These are phyloP conservation scores for Crassisporium funariophilum DNA, from an alignment of 768 basidiomycete genomes.

Conservation along the genomic window DNA sequence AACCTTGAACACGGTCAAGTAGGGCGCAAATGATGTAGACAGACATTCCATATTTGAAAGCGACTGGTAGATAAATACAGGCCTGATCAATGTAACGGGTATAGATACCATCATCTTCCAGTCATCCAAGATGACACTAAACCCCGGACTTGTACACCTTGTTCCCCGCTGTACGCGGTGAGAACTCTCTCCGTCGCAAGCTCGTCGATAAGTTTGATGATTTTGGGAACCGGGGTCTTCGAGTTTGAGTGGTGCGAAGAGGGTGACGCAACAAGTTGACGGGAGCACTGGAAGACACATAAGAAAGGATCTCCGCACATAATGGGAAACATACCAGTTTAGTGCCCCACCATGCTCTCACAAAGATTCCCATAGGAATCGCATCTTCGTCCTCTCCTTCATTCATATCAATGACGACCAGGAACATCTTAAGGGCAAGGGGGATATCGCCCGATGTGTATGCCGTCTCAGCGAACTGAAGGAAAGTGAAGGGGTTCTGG, in stretches of 20 bases:
- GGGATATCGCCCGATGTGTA: slow-evolving; percentile 78
- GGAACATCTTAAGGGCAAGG: slow-evolving; percentile 77
- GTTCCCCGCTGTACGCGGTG: slow-evolving; percentile 57
- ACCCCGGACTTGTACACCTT: slow-evolving; percentile 42
- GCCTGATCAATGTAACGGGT: too few species aligned
- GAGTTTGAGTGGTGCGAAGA: slow-evolving; percentile 51
- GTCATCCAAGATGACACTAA: slow-evolving; percentile 50
- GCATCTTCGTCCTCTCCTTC: slow-evolving; percentile 52
- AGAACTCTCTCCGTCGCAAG: slow-evolving; percentile 73
- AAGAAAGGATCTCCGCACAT: background rate
- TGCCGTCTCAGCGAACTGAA: slow-evolving; percentile 88
- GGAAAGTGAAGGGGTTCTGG: slow-evolving; percentile 81
- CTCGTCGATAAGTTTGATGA: slow-evolving; percentile 62
- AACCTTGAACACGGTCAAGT: background rate
- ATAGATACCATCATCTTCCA: slow-evolving; percentile 14
- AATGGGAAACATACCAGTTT: slow-evolving; percentile 60
- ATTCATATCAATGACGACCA: slow-evolving; percentile 78
- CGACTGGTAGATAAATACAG: too few species aligned
- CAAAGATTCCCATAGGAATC: slow-evolving; percentile 54
- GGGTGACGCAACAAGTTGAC: slow-evolving; percentile 49
- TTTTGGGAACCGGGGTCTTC: slow-evolving; percentile 58
- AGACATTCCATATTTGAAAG: too few species aligned
- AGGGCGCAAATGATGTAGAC: too few species aligned
- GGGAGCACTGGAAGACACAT: slow-evolving; percentile 51
- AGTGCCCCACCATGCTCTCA: slow-evolving; percentile 83